A percentile compares a stretch with the other conserved stretches of the same genome.
Conservation (phyloP, 495 filamentous ascomycete genomes). For the Friedmanniomyces endolithicus region DNA sequence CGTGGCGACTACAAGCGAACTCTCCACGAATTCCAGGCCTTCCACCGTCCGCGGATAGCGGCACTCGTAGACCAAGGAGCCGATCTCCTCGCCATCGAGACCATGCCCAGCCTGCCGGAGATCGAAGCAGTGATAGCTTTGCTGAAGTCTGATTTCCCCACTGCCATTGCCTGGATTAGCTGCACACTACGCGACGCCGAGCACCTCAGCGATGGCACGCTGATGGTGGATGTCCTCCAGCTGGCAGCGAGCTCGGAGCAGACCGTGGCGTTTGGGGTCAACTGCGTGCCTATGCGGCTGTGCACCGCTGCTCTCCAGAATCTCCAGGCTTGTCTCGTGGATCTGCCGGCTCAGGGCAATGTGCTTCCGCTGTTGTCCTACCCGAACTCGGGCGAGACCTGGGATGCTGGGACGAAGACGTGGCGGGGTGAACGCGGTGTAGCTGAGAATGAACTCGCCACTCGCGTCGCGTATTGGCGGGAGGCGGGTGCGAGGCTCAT, state of each 20-base stretch:
- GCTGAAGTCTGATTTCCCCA: constrained; percentile 21
- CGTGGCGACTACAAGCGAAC: constrained; percentile 22
- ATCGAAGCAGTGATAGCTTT: constrained; percentile 18
- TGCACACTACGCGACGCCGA: constrained; percentile 21
- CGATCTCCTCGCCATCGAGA: constrained; percentile 28
- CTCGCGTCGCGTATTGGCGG: constrained; percentile 6
- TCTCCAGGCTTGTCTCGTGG: background rate
- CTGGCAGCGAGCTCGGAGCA: background rate
- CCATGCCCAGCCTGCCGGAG: constrained; percentile 24
- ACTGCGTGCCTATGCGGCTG: constrained; percentile 19
- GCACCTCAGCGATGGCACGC: constrained; percentile 24
- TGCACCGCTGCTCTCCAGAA: constrained; percentile 16
- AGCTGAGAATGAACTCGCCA: background rate
- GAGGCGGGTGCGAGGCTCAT: constrained; percentile 19
- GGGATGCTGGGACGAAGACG: constrained; percentile 18
- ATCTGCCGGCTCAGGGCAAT: background rate
- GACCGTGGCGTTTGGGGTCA: constrained; percentile 26
- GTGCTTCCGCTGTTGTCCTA: constrained; percentile 23
- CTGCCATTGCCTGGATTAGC: constrained; percentile 19
- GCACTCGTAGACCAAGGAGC: constrained; percentile 25
- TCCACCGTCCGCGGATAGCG: constrained; percentile 24
- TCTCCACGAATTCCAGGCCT: constrained; percentile 12
- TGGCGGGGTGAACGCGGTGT: constrained; percentile 15
- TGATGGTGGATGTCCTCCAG: background rate
- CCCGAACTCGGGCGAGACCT: constrained; percentile 29